These are phyloP conservation scores for Talaromyces atroroseus DNA, from an alignment of 2,329 filamentous ascomycete genomes.

Conservation along the genomic window DNA sequence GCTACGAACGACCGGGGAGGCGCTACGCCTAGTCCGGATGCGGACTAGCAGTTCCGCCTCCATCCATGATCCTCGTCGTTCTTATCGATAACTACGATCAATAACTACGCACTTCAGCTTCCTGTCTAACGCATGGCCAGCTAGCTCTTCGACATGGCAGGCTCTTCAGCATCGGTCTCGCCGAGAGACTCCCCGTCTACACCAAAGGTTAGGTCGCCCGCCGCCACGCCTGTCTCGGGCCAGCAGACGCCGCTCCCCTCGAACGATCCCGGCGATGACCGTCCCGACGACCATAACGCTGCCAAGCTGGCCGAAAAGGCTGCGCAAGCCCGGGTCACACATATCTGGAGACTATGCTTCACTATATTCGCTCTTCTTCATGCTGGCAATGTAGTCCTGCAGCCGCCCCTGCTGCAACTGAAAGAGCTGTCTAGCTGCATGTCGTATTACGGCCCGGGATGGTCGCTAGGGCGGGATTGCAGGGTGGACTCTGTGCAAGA, in stretches of 20 bases:
- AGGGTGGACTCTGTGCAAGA: slow-evolving; percentile 11
- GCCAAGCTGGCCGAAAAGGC: slow-evolving; percentile 2
- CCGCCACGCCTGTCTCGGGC: neutral
- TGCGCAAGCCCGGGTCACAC: neutral
- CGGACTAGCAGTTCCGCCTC: slow-evolving; percentile 1
- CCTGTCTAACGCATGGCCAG: neutral
- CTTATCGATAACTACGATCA: neutral
- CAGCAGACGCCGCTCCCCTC: neutral
- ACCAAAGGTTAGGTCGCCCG: neutral
- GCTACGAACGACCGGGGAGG: too few species aligned
- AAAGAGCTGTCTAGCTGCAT: slow-evolving; percentile 11
- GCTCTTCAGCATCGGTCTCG: neutral
- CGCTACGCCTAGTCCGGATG: slow-evolving; percentile 7
- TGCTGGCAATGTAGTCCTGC: slow-evolving; percentile 11
- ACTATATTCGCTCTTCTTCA: slow-evolving; percentile 12
- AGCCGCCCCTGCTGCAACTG: slow-evolving; percentile 11
- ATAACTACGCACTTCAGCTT: neutral
- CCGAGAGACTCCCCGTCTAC: neutral
- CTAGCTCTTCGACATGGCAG: slow-evolving; percentile 4
- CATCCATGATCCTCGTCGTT: too few species aligned
- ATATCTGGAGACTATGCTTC: slow-evolving; percentile 13
- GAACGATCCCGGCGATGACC: neutral
- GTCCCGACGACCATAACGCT: neutral
- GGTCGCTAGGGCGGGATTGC: slow-evolving; percentile 13
- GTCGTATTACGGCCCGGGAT: slow-evolving; percentile 11